phyloP scores from a whole-genome alignment of 2,329 filamentous ascomycete genomes.

The Ustulina deusta region DNA sequence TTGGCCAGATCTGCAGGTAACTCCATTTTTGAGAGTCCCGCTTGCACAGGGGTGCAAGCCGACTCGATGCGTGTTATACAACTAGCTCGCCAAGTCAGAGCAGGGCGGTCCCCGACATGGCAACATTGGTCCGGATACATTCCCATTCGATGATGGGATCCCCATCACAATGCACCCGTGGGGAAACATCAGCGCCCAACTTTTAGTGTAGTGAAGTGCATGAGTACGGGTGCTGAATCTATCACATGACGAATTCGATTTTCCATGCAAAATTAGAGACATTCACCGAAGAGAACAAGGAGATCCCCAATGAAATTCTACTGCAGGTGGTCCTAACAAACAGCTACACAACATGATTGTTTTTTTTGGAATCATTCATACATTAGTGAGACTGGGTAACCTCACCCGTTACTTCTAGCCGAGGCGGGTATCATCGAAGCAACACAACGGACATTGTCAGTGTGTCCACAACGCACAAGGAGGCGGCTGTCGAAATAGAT shows the following conservation, averaged over 20 bases:
- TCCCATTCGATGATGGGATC: slow-evolving; percentile 36
- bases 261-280: slow-evolving; percentile 18
- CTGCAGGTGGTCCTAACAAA: neutral
- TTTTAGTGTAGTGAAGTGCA: slow-evolving; percentile 24
- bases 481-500: slow-evolving; percentile 16
- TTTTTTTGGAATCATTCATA: neutral
- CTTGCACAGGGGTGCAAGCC: slow-evolving; percentile 34
- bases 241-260: slow-evolving; percentile 34
- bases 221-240: slow-evolving; percentile 11
- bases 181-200: slow-evolving; percentile 30
- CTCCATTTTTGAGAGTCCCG: slow-evolving; percentile 25
- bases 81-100: slow-evolving; percentile 36
- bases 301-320: neutral
- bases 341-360: neutral
- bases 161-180: slow-evolving; percentile 31
- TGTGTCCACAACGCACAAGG: slow-evolving; percentile 10
- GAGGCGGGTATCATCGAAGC: slow-evolving; percentile 15
- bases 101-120: slow-evolving; percentile 29
- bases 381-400: neutral
- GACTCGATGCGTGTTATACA: slow-evolving; percentile 33
- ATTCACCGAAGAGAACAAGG: slow-evolving; percentile 20
- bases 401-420: slow-evolving; percentile 4
- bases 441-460: slow-evolving; percentile 8
- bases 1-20: slow-evolving; percentile 28
- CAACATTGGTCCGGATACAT: slow-evolving; percentile 31